Evolutionary conservation across 2,329 filamentous ascomycete species (phyloP), one percentile per base, ranked within the genome.

Genomic region (Ophiosphaerella narmari): DNA sequence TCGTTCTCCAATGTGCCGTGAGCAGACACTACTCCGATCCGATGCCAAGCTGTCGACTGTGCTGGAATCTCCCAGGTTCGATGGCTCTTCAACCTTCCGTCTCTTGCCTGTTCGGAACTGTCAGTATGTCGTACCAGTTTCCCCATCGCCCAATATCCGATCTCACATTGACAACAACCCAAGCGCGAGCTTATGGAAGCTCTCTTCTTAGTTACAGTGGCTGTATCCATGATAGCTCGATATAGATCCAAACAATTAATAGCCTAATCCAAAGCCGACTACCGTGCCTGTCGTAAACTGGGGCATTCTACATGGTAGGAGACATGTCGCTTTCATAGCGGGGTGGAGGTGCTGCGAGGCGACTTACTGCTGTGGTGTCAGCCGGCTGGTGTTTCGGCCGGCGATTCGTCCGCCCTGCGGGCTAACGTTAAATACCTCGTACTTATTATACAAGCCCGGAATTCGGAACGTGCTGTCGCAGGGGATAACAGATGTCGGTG

Each of bases 101-200:
- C 59, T 68, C 46, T 72, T 73, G 57, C 70, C 70, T 73, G 52
- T 23, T n/a, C 26, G 13, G 7, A 12, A 9, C 38, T n/a, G 21
- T 66, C 50, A 65, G 55, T 48, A 40, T 42, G 16, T 8, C n/a
- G n/a, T n/a, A 6, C n/a, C 26, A 7, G 13, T 14, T 8, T 29
- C 4, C 6, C 14, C 12, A 13, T 21, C 21, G 14, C 29, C 33
- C 38, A 29, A 43, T 46, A 24, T 40, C 34, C 11, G 23, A 31
- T 57, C 68, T 69, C 55, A 73, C 70, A 73, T 61, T 72, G 66
- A 66, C 68, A 69, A 47, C 66, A 72, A 34, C 64, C 59, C 42
- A 68, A 57, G 48, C 59, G 66, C 31, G 68, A 46, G 33, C 62
- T 56, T 50, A 60, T 68, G n/a, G 52, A 54, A 14, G 60, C 52